Base-by-base conservation (phyloP, 148 eudicot species). In the Nepenthes gracilis region DNA sequence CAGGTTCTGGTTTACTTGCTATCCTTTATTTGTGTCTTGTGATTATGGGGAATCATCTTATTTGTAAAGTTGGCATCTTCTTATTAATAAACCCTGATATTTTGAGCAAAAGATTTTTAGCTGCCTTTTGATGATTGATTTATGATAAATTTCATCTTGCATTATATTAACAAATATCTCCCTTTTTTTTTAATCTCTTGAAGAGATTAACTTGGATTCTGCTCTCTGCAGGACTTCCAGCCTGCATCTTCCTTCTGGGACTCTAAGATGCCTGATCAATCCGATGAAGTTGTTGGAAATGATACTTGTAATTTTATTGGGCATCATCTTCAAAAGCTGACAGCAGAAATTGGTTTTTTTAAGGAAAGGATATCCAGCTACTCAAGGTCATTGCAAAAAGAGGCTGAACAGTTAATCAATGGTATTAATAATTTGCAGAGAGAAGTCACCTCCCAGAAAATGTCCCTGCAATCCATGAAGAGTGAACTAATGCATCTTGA, bases 381-480 rank as follows among this genome's bases (percentile, higher is more conserved):
- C 72, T 72, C 76, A 6, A 55, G 43, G 43, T 71, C 70, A 47
- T 62, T 86, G 61, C 70, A 72, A 55, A 80, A 76, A 60, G 81
- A 83, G 68, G 75, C 70, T 47, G 75, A 72, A 36, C 61, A 58
- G 62, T 47, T 88, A 50, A 69, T 65, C 35, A 64, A 77, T 71
- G 61, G 71, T 14, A 45, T 72, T n/a, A 70, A 72, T 37, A 64
- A 58, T 35, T 58, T 88, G 64, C 60, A 61, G 37, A 68, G 61
- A 73, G 87, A 81, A 69, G 38, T 77, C 52, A 64, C 38, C 9
- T 84, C 88, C 54, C 77, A 63, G 47, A 82, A 78, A 60, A 72
- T 72, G 60, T 75, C 78, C 55, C 57, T 57, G 59, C 76, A 80
- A 51, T 75, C 85, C 40, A 60, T 74, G 67, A 80, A 72, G 70